A percentile compares a stretch with the other conserved stretches of the same genome.
Conservation (phyloP, 208 protist species). For the Leishmania gerbilli region DNA sequence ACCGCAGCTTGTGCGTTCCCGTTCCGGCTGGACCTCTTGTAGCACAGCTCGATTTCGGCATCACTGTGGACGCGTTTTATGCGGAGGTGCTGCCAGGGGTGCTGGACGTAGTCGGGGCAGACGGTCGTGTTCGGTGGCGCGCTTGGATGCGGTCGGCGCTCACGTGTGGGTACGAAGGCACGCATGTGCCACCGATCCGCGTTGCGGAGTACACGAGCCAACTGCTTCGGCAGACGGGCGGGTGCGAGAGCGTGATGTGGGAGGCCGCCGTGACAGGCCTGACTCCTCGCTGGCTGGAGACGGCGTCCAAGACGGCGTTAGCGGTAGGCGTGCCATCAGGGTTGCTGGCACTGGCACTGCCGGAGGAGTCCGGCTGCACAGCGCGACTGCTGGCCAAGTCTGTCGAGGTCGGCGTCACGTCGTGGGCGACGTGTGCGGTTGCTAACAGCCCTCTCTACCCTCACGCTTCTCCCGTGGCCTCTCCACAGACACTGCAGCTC, state of each 20-base stretch:
- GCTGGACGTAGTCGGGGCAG: slow-evolving; percentile 19
- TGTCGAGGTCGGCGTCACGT: slow-evolving; percentile 45
- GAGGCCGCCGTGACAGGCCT: slow-evolving; percentile 63
- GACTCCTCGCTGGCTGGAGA: slow-evolving; percentile 80
- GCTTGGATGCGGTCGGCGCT: slow-evolving; percentile 85
- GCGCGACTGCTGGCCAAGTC: slow-evolving; percentile 47
- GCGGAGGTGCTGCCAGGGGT: slow-evolving; percentile 28
- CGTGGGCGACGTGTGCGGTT: slow-evolving; percentile 45
- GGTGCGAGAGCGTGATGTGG: slow-evolving; percentile 51
- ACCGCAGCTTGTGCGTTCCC: slow-evolving; percentile 54
- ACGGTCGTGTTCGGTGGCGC: slow-evolving; percentile 33
- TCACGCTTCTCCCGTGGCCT: slow-evolving; percentile 25
- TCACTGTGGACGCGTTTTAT: slow-evolving; percentile 51
- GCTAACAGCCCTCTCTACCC: slow-evolving; percentile 31
- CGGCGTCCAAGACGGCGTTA: slow-evolving; percentile 66
- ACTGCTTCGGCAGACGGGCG: slow-evolving; percentile 50
- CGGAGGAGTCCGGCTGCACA: slow-evolving; percentile 23
- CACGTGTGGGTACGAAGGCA: slow-evolving; percentile 82
- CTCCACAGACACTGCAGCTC: slow-evolving; percentile 33
- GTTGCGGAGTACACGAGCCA: slow-evolving; percentile 60
- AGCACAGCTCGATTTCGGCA: slow-evolving; percentile 58
- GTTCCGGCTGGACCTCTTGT: slow-evolving; percentile 73
- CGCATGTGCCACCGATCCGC: slow-evolving; percentile 66
- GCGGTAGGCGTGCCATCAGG: slow-evolving; percentile 57
- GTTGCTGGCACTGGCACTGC: slow-evolving; percentile 52